These are phyloP conservation scores for Penicillium sp. DNA, from an alignment of 2,329 filamentous ascomycete genomes.

Conservation along the genomic window DNA sequence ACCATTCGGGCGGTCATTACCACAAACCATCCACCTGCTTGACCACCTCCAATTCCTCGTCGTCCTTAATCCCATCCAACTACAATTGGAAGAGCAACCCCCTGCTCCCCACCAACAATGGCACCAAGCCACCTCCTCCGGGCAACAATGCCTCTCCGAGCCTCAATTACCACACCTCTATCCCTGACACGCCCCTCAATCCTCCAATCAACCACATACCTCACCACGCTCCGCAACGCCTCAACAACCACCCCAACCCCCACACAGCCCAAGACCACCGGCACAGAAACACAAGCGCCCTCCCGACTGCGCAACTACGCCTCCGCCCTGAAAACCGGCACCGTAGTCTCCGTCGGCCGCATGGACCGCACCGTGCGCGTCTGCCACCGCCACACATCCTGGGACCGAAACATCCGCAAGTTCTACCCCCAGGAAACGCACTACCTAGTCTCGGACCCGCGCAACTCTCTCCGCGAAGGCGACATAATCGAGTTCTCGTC, in stretches of 20 bases:
- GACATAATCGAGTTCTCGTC: constrained; percentile 46
- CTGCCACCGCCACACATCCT: constrained; percentile 32
- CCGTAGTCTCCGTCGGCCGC: constrained; percentile 40
- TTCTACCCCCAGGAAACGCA: constrained; percentile 35
- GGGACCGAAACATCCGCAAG: constrained; percentile 39
- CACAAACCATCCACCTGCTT: not conserved
- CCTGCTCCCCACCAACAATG: constrained; percentile 21
- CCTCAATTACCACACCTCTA: constrained; percentile 25
- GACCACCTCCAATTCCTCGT: not conserved
- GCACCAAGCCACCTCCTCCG: constrained; percentile 30
- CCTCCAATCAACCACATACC: constrained; percentile 15
- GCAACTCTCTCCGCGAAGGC: constrained; percentile 42
- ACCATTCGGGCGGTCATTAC: constrained; percentile 3
- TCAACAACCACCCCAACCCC: constrained; percentile 12
- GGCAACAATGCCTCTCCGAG: constrained; percentile 33
- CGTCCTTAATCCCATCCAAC: not conserved
- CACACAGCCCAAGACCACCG: constrained; percentile 8
- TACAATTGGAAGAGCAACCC: not conserved
- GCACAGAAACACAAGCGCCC: constrained; percentile 18
- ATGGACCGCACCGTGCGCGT: constrained; percentile 45
- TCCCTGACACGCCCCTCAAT: constrained; percentile 25
- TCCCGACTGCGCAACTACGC: constrained; percentile 37
- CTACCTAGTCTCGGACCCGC: constrained; percentile 40
- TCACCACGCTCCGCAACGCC: constrained; percentile 19
- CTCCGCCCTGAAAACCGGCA: constrained; percentile 37